Base-by-base conservation (phyloP, 2,329 filamentous ascomycete genomes). In the Helotiales sp. region DNA sequence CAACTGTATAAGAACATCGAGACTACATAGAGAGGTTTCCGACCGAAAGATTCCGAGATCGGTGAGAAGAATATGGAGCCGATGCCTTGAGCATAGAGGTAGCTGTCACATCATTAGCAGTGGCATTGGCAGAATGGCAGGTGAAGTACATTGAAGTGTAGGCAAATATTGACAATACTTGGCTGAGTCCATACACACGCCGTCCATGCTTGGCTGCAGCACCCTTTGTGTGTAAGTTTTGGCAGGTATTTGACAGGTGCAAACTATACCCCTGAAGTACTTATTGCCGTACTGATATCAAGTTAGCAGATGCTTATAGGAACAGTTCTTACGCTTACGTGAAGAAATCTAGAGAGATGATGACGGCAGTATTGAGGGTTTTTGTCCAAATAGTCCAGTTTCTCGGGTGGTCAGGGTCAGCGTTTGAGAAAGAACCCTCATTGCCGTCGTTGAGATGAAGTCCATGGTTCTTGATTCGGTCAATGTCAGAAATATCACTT, bases 1-100 rank as follows among this genome's bases (percentile, higher is more conserved):
- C 69, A 49, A 47, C 66, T 67, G 58, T 71, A 75, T 2, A 66
- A 55, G 15, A 69, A 63, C 1, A 67, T 72, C 12, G 71, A 70
- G 8, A 60, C 54, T 6, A 74, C 64, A 44, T 76, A 75, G 3
- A 73, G 69, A 5, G 58, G 57, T 13, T 74, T 34, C n/a, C 31
- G 31, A 34, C 31, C 74, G 34, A 73, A 73, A 1, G 67, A 57
- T 60, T 75, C 74, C 2, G 71, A 71, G 17, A 71, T 62, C 5
- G 74, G 72, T 5, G 73, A 72, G 42, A 75, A 71, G 7, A 75
- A 30, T 9, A 74, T 63, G 2, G 71, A 72, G 5, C 73, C 73
- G 6, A 76, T 27, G 3, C 69, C 73, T 62, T 76, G 73, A 15
- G 70, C 71, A 2, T 72, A 61, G 31, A 71, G 65, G 52, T 74